phyloP scores from a whole-genome alignment of 1,139 yeast genomes.

The Torulaspora globosa region DNA sequence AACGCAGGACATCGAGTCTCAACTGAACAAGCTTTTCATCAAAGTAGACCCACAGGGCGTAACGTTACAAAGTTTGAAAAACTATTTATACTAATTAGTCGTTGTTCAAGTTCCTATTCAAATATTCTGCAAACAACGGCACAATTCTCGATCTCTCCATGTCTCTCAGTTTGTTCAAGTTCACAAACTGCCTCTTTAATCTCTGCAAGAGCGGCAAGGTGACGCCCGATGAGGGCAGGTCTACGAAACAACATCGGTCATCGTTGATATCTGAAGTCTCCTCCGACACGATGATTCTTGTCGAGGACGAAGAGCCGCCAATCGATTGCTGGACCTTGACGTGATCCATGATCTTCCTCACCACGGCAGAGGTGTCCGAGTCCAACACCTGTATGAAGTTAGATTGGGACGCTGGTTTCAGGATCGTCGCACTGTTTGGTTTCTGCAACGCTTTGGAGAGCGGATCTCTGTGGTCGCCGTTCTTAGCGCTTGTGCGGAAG shows the following conservation, averaged over 20 bases:
- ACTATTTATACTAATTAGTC: slow-evolving; percentile 10
- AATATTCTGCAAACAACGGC: slow-evolving; percentile 68
- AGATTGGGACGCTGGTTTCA: slow-evolving; percentile 67
- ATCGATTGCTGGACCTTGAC: slow-evolving; percentile 24
- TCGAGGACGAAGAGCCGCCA: slow-evolving; percentile 22
- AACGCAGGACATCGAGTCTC: slow-evolving; percentile 17
- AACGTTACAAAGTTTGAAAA: slow-evolving; percentile 9
- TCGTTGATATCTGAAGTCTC: slow-evolving; percentile 38
- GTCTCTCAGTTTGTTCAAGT: slow-evolving; percentile 73
- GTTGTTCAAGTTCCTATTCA: slow-evolving; percentile 42
- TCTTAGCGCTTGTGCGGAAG: slow-evolving; percentile 40
- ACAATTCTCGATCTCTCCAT: slow-evolving; percentile 59
- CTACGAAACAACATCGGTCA: slow-evolving; percentile 43
- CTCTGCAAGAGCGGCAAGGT: slow-evolving; percentile 79
- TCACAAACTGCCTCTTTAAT: slow-evolving; percentile 73
- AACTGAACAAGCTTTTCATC: slow-evolving; percentile 11
- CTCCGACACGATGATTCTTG: slow-evolving; percentile 34
- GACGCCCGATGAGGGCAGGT: slow-evolving; percentile 60
- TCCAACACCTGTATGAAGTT: slow-evolving; percentile 80
- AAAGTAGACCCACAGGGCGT: slow-evolving; percentile 12
- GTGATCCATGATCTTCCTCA: slow-evolving; percentile 27
- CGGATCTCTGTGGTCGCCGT: slow-evolving; percentile 36
- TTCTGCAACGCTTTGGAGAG: slow-evolving; percentile 24
- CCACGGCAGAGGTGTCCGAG: slow-evolving; percentile 46
- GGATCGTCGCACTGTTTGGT: slow-evolving; percentile 76